A percentile compares a stretch with the other conserved stretches of the same genome.
Conservation (phyloP, 805 yeast genomes). For the Yamadazyma paraphyllophila region DNA sequence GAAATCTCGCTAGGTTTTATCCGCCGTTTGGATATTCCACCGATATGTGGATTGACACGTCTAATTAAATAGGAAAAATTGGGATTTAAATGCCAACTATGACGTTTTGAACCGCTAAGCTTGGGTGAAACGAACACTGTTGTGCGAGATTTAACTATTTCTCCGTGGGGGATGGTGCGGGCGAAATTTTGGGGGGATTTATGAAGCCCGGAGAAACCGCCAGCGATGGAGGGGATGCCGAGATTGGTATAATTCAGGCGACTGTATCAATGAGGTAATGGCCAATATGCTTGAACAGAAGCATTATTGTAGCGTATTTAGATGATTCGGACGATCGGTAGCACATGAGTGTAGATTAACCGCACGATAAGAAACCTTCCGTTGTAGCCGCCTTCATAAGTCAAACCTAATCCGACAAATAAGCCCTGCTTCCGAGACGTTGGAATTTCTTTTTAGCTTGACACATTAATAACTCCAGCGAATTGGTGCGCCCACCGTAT, state of each 20-base stretch:
- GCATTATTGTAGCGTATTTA: neutral
- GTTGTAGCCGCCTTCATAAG: neutral
- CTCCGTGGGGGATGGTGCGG: conserved; percentile 2
- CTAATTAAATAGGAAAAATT: neutral
- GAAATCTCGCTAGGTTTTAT: too few species aligned
- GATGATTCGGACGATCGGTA: neutral
- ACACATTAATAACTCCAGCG: neutral
- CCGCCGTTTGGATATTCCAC: too few species aligned
- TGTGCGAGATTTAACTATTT: neutral
- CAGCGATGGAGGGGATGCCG: too few species aligned
- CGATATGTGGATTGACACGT: neutral
- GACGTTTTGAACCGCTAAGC: neutral
- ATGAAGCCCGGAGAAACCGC: neutral
- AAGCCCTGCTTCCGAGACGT: conserved; percentile 2
- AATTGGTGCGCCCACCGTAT: neutral
- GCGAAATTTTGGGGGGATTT: neutral
- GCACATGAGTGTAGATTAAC: neutral
- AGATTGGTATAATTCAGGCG: too few species aligned
- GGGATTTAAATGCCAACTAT: neutral
- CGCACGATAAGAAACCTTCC: neutral
- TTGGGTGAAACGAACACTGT: neutral
- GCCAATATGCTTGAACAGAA: too few species aligned
- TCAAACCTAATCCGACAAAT: neutral
- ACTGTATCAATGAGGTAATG: too few species aligned
- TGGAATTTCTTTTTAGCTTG: neutral